Base-by-base conservation (phyloP, 2,329 filamentous ascomycete genomes). In the Scopulariopsis brevicaulis region DNA sequence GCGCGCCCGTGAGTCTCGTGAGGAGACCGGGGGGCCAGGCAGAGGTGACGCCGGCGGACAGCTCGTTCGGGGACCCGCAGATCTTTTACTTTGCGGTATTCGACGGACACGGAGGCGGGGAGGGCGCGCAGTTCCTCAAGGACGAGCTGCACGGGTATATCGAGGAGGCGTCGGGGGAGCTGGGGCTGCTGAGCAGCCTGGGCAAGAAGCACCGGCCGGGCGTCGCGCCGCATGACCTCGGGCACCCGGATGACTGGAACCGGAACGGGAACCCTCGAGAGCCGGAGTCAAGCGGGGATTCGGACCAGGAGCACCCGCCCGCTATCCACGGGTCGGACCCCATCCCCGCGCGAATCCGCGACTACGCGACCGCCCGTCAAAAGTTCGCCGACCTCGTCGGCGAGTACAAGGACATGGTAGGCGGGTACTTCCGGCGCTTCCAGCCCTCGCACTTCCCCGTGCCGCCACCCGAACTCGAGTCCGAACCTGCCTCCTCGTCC, bases 51-150 rank as follows among this genome's bases (percentile, higher is more conserved):
- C 83, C 78, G 11, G 89, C 90, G 6, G 88, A 89, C 59, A 88
- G 86, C 62, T 83, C 88, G 1, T 88, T 83, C 62, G 93, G 93
- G 2, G 93, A 97, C 67, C 93, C 93, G 1, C 93, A 97, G 69
- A 86, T 97, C 37, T 99, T 99, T 71, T 99, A 97, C 71, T 99
- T 96, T 77, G 92, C 83, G 1, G 85, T 97, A 1, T 99, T 97
- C 67, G 94, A 99, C 71, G 94, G 94, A 2, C 94, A 99, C 73
- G 94, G 94, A 11, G 94, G 94, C 22, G 81, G 77, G 22, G 89
- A 96, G 69, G 97, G 94, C 70, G 91, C 90, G 60, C 85, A 87
- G 20, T 97, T 96, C 65, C 72, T 97, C 63, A 81, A 85, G 59
- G 89, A 96, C 60, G 83, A 88, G 66, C 74, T 99, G 60, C 94